Percentiles rank a stretch among this genome's conserved stretches.
Conservation (phyloP, 176 grass and related monocot genomes). For the Carex pumila region DNA sequence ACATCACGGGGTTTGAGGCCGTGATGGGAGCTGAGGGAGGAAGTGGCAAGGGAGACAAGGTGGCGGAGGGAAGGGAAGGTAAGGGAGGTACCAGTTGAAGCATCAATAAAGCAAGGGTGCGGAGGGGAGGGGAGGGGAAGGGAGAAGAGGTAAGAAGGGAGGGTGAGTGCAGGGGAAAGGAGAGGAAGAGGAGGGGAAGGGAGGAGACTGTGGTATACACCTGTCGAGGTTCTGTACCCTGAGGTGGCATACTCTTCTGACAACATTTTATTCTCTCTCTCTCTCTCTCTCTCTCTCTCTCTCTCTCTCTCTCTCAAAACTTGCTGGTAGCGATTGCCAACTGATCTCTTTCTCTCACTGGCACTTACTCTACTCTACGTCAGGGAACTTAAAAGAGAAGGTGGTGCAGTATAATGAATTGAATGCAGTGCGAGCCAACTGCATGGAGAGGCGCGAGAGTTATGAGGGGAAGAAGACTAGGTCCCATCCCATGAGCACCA, state of each 20-base stretch:
- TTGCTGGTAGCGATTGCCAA: too few species aligned
- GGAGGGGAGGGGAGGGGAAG: neutral
- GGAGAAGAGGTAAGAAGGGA: conserved; percentile 36
- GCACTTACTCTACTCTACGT: neutral
- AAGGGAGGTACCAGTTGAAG: conserved; percentile 22
- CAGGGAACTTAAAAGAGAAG: neutral
- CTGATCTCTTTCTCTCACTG: neutral
- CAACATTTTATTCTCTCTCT: conserved; percentile 1
- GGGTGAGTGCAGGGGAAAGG: neutral
- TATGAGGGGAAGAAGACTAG: neutral
- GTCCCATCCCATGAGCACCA: neutral
- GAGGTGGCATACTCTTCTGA: neutral
- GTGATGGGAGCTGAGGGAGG: neutral
- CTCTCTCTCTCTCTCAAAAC: too few species aligned
- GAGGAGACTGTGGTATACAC: conserved; percentile 22
- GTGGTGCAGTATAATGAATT: neutral
- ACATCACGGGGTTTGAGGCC: conserved; percentile 29
- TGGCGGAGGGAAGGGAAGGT: conserved; percentile 25
- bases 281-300: neutral
- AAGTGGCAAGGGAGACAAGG: neutral
- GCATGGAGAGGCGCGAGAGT: neutral
- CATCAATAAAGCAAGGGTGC: conserved; percentile 36
- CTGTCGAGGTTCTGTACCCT: conserved; percentile 28
- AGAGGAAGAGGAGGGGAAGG: neutral
- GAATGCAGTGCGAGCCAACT: neutral